Percentiles rank a stretch among this genome's conserved stretches.
phyloP scores from a whole-genome alignment of 2,329 filamentous ascomycete genomes.

The Aschersonia sp. region DNA sequence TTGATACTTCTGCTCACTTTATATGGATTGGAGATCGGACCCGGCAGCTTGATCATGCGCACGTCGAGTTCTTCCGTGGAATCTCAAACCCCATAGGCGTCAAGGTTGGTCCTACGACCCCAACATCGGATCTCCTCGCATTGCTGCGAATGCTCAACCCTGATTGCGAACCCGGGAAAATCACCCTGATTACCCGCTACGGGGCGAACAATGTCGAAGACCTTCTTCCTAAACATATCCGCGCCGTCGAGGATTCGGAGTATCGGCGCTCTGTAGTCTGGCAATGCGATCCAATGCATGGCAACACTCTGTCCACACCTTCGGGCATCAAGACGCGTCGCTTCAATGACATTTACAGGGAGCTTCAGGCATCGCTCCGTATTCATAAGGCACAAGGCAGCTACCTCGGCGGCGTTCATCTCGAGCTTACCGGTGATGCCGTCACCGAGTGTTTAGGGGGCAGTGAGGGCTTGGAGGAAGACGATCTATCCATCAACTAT shows the following conservation, averaged over 20 bases:
- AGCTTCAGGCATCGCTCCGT: conserved; percentile 67
- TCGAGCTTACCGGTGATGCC: conserved; percentile 88
- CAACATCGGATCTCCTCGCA: conserved; percentile 56
- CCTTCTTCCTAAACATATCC: conserved; percentile 73
- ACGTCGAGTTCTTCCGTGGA: conserved; percentile 95
- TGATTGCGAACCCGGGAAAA: conserved; percentile 67
- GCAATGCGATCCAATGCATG: conserved; percentile 99
- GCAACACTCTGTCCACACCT: conserved; percentile 55
- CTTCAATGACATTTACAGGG: conserved; percentile 79
- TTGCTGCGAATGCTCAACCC: conserved; percentile 84
- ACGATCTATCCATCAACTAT: conserved; percentile 81
- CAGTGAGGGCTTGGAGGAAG: conserved; percentile 72
- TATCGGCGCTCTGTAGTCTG: conserved; percentile 59
- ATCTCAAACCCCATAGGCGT: conserved; percentile 93
- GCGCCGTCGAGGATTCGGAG: conserved; percentile 70
- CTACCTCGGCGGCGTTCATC: conserved; percentile 84
- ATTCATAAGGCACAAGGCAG: conserved; percentile 76
- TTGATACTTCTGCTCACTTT: conserved; percentile 92
- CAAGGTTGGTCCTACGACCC: conserved; percentile 85
- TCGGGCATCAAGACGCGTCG: conserved; percentile 81
- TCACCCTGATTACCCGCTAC: conserved; percentile 93
- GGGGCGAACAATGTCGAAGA: conserved; percentile 62
- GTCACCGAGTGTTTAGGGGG: conserved; percentile 94
- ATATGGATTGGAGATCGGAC: conserved; percentile 98
- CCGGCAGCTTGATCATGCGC: conserved; percentile 78